Percentiles rank a stretch among this genome's conserved stretches.
Evolutionary conservation across 208 protist genomes (phyloP).

Genomic region (Trypanosoma cruzi): DNA sequence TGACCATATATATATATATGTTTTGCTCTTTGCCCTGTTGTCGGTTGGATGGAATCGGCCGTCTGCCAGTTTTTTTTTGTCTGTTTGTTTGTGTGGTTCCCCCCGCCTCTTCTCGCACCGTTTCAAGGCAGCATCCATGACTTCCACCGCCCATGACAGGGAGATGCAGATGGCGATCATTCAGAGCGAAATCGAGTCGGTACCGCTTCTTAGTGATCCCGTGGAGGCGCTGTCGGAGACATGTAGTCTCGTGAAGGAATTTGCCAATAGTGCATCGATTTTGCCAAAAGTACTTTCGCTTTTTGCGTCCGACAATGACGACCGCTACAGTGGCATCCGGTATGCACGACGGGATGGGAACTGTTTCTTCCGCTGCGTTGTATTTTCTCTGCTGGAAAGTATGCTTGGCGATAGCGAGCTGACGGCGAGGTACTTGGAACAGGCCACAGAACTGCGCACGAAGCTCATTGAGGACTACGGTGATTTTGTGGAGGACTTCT

Average conservation of each 20-base stretch:
- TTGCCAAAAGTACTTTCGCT: slow-evolving; percentile 53
- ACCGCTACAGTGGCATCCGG: slow-evolving; percentile 39
- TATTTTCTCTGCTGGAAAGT: slow-evolving; percentile 58
- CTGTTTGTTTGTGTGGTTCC: slow-evolving; percentile 25
- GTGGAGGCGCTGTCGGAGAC: slow-evolving; percentile 34
- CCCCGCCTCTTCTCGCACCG: not conserved
- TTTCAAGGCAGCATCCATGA: not conserved
- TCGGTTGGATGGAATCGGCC: not conserved
- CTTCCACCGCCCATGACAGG: slow-evolving; percentile 22
- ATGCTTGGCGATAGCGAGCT: slow-evolving; percentile 26
- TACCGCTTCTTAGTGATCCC: slow-evolving; percentile 41
- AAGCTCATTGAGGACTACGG: slow-evolving; percentile 52
- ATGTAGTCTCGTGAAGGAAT: slow-evolving; percentile 43
- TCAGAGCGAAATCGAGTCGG: slow-evolving; percentile 50
- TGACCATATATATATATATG: not conserved
- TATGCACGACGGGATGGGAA: slow-evolving; percentile 84
- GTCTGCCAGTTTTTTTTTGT: not conserved
- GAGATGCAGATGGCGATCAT: slow-evolving; percentile 67
- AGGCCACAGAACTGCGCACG: slow-evolving; percentile 24
- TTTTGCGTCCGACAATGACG: slow-evolving; percentile 7
- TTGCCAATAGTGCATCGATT: slow-evolving; percentile 40
- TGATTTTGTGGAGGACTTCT: slow-evolving; percentile 79
- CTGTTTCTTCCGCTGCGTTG: slow-evolving; percentile 85
- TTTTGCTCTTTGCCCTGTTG: not conserved
- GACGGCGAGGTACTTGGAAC: slow-evolving; percentile 24